Percentiles rank a stretch among this genome's conserved stretches.
These are phyloP conservation scores for Endoconidiophora polonica DNA, from an alignment of 2,329 filamentous ascomycete genomes.

Conservation along the genomic window DNA sequence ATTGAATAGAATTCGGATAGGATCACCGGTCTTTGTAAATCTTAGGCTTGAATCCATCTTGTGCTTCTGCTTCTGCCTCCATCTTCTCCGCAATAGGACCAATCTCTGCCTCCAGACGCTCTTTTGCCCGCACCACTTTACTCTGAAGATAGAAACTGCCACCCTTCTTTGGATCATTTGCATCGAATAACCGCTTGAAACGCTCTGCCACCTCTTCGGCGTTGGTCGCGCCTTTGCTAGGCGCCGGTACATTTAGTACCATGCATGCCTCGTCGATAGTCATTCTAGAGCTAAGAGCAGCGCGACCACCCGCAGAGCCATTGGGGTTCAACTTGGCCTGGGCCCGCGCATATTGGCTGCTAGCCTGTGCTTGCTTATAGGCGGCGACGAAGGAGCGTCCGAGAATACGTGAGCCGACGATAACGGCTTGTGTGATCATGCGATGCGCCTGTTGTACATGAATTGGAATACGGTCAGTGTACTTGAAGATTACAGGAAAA, in stretches of 20 bases:
- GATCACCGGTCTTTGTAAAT: conserved; percentile 68
- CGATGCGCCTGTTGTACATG: conserved; percentile 12
- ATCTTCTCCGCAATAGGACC: conserved; percentile 53
- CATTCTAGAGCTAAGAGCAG: conserved; percentile 48
- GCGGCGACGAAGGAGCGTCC: conserved; percentile 86
- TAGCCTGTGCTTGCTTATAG: conserved; percentile 85
- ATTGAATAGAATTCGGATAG: not conserved
- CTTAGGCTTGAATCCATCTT: conserved; percentile 87
- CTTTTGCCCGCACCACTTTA: conserved; percentile 81
- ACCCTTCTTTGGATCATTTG: conserved; percentile 86
- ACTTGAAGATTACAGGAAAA: too few species aligned
- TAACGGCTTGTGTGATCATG: conserved; percentile 76
- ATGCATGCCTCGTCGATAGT: conserved; percentile 93
- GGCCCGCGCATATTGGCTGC: conserved; percentile 63
- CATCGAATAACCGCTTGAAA: conserved; percentile 90
- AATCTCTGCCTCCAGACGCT: conserved; percentile 80
- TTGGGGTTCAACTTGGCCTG: conserved; percentile 42
- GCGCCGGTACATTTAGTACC: conserved; percentile 89
- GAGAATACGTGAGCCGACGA: conserved; percentile 81
- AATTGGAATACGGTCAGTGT: too few species aligned
- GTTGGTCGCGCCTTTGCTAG: conserved; percentile 52
- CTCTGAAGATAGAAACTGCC: conserved; percentile 98
- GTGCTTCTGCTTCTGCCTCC: conserved; percentile 58
- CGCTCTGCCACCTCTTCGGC: conserved; percentile 65
- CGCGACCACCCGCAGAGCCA: conserved; percentile 30